Percentiles rank a stretch among this genome's conserved stretches.
Evolutionary conservation across 228 moss, liverwort and hornwort genomes (phyloP).

Genomic region (Sphagnum magellanicum): DNA sequence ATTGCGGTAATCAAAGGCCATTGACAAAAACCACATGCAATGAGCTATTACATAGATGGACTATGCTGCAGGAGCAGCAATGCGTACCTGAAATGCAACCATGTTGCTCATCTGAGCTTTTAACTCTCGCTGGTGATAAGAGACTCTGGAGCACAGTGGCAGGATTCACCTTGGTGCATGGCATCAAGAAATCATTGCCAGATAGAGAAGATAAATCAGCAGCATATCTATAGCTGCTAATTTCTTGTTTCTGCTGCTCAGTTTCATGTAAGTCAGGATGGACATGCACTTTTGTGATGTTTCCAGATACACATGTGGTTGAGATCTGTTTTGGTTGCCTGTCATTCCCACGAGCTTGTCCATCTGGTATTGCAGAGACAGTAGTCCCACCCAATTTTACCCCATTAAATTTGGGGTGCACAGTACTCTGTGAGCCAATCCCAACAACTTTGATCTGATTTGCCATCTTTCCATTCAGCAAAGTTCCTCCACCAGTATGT

Average conservation of each 20-base stretch:
- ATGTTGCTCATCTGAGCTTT: slow-evolving; percentile 2
- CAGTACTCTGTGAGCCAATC: slow-evolving; percentile 2
- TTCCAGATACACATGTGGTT: not conserved
- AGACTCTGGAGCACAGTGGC: not conserved
- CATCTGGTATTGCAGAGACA: slow-evolving; percentile 3
- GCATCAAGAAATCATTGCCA: slow-evolving; percentile 6
- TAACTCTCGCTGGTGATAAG: not conserved
- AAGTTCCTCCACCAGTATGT: slow-evolving; percentile 9
- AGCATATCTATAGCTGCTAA: not conserved
- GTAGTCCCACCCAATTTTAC: slow-evolving; percentile 2
- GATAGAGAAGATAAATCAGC: slow-evolving; percentile 2
- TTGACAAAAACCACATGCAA: not conserved
- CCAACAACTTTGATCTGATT: slow-evolving; percentile 8
- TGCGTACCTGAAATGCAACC: not conserved
- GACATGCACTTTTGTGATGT: too few species aligned
- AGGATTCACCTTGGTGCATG: not conserved
- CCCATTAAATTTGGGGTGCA: slow-evolving; percentile 10
- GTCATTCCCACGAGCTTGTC: not conserved
- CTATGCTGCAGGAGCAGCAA: not conserved
- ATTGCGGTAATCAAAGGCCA: not conserved
- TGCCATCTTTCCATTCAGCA: not conserved
- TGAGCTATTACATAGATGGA: not conserved
- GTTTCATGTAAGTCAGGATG: not conserved
- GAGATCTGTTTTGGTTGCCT: not conserved
- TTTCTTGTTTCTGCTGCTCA: slow-evolving; percentile 8